These are phyloP conservation scores for Apocynum venetum DNA, from an alignment of 257 asterid species.

Conservation along the genomic window DNA sequence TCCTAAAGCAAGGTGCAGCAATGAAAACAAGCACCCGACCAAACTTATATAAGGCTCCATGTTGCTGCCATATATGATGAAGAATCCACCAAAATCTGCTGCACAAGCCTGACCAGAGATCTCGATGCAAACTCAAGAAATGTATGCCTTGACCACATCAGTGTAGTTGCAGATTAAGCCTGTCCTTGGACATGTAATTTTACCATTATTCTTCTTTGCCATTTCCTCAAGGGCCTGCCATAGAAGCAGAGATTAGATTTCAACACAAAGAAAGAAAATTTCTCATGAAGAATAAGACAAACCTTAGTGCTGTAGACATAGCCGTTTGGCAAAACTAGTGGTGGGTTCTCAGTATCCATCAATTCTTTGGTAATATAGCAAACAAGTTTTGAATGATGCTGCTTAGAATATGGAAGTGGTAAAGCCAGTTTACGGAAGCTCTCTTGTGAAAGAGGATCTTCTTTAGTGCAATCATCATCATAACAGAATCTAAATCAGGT, in stretches of 20 bases:
- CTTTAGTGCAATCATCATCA: constrained; percentile 92
- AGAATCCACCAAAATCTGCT: constrained; percentile 12
- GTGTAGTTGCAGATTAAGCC: constrained; percentile 59
- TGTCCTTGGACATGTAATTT: constrained; percentile 87
- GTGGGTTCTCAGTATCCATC: constrained; percentile 98
- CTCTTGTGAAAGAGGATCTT: constrained; percentile 97
- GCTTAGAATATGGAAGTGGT: constrained; percentile 93
- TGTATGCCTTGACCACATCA: constrained; percentile 71
- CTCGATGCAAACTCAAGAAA: constrained; percentile 42
- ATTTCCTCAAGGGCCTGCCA: constrained; percentile 87
- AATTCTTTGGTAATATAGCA: constrained; percentile 85
- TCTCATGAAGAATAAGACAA: not conserved
- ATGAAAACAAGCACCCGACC: not conserved
- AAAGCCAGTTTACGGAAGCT: constrained; percentile 82
- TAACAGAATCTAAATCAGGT: constrained; percentile 72
- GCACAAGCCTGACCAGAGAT: not conserved
- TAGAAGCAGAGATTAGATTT: not conserved
- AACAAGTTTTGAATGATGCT: constrained; percentile 95
- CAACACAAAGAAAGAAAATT: not conserved
- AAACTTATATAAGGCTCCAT: not conserved
- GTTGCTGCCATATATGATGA: not conserved
- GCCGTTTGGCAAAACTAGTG: constrained; percentile 95
- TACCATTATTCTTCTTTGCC: constrained; percentile 76
- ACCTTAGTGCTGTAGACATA: constrained; percentile 98
- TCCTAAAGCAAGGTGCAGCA: not conserved